Evolutionary conservation across 2,329 filamentous ascomycete genomes (phyloP).

Genomic region (Fusarium continuum): DNA sequence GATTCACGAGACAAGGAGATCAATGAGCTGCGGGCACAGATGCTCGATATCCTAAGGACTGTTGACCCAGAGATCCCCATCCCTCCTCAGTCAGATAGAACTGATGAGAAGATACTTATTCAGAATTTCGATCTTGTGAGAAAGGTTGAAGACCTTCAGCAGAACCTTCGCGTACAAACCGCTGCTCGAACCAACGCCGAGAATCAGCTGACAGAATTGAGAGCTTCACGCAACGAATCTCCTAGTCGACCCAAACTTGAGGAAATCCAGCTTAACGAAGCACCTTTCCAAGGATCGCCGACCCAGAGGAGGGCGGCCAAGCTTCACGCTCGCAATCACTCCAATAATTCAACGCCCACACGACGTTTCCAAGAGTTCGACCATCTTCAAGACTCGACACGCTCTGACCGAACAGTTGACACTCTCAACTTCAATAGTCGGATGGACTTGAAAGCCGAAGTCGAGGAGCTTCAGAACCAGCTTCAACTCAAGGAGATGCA

Average conservation of each 20-base stretch:
- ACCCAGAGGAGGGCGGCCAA: conserved; percentile 71
- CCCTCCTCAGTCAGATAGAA: conserved; percentile 66
- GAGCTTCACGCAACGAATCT: conserved; percentile 76
- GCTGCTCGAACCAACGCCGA: conserved; percentile 86
- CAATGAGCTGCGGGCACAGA: conserved; percentile 79
- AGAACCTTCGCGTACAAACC: conserved; percentile 83
- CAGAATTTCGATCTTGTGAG: conserved; percentile 85
- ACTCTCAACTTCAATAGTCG: conserved; percentile 84
- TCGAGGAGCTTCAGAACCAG: conserved; percentile 93
- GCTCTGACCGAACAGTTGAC: conserved; percentile 85
- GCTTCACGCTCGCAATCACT: conserved; percentile 66
- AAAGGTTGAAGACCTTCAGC: conserved; percentile 87
- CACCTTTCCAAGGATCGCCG: conserved; percentile 77
- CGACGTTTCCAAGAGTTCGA: conserved; percentile 73
- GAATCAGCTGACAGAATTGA: conserved; percentile 79
- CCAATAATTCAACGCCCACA: conserved; percentile 80
- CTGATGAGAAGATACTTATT: conserved; percentile 72
- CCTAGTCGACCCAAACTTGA: conserved; percentile 80
- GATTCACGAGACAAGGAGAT: conserved; percentile 85
- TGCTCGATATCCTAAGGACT: conserved; percentile 83
- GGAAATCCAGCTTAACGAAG: conserved; percentile 87
- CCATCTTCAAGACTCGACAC: conserved; percentile 74
- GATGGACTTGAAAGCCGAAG: conserved; percentile 89
- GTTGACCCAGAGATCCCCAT: conserved; percentile 80
- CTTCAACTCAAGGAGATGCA: conserved; percentile 95